phyloP scores from a whole-genome alignment of 1,139 yeast genomes.

The Lodderomyces oxycetoniae region DNA sequence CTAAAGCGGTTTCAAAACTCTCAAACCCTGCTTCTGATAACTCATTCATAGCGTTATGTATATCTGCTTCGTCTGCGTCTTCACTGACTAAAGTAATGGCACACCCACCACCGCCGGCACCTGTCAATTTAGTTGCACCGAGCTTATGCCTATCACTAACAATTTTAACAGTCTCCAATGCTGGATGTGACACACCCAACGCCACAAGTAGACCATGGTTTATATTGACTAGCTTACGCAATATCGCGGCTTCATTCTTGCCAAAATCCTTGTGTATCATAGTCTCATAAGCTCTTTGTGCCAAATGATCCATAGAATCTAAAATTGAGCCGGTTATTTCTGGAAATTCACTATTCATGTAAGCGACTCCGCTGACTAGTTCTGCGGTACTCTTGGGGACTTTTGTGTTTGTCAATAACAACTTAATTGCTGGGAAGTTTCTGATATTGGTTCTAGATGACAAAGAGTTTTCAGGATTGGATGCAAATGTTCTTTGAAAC shows the following conservation, averaged over 20 bases:
- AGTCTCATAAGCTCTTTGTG: conserved; percentile 62
- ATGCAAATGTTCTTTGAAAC: conserved; percentile 57
- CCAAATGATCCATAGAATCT: conserved; percentile 64
- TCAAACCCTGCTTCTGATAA: conserved; percentile 55
- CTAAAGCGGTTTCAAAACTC: conserved; percentile 77
- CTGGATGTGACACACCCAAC: conserved; percentile 89
- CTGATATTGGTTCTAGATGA: conserved; percentile 62
- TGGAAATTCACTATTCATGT: conserved; percentile 49
- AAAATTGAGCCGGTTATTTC: conserved; percentile 53
- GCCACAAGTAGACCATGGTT: conserved; percentile 88
- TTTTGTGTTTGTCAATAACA: conserved; percentile 77
- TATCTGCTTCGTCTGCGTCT: conserved; percentile 27
- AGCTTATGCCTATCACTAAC: conserved; percentile 56
- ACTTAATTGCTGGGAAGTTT: conserved; percentile 68
- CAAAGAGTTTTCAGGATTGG: conserved; percentile 46
- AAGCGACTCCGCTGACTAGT: conserved; percentile 73
- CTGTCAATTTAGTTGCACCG: conserved; percentile 92
- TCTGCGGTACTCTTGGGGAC: conserved; percentile 85
- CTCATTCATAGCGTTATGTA: conserved; percentile 34
- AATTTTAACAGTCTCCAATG: conserved; percentile 66
- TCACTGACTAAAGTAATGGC: conserved; percentile 78
- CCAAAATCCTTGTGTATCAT: conserved; percentile 53
- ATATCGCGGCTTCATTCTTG: conserved; percentile 35
- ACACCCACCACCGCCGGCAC: conserved; percentile 99
- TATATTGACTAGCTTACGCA: conserved; percentile 67